Evolutionary conservation across 208 protist species (phyloP), one percentile per base, ranked within the genome.

Genomic region (Angomonas ambiguus): DNA sequence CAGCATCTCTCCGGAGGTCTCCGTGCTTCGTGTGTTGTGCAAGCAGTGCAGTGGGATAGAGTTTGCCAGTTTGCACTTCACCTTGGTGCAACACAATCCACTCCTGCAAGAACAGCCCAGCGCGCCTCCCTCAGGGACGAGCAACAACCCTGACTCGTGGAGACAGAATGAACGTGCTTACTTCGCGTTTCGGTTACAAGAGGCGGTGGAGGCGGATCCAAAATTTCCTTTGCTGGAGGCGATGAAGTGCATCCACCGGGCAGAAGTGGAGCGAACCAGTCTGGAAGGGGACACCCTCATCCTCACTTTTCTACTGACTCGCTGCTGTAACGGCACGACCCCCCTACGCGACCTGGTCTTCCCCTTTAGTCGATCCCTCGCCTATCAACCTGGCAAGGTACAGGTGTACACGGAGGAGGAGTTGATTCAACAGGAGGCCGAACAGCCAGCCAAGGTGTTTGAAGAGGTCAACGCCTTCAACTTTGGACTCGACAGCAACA

Each of bases 261-360:
- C 86, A 57, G 76, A 92, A 62, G 85, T 95, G 42, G 89, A 95
- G 71, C 83, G 89, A 22, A 92, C 85, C 5, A 78, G 73, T 31
- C 51, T 95, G 59, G 65, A 82, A 25, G 85, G 81, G 48, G 85
- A 90, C 60, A 89, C 78, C 0, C 72, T 84, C 53, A 80, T 95
- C 34, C 61, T 90, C 25, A 79, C 65, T 30, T 63, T 74, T 27
- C 71, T 95, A 48, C 67, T 95, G 20, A 70, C 49, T 0, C 65
- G 72, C 45, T 92, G 80, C 72, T 95, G 89, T 65, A 79, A 83
- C 32, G 79, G 84, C 69, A 84, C 69, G 24, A 90, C 84, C 3
- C 77, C 78, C 28, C 65, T 75, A 13, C 49, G 38, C 13, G 62
- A 76, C 57, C 57, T 90, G 27, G 74, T 85, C 33, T 31, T 76